Evolutionary conservation across 1,139 yeast genomes (phyloP).

Genomic region (Entelexis sorbosivorans): DNA sequence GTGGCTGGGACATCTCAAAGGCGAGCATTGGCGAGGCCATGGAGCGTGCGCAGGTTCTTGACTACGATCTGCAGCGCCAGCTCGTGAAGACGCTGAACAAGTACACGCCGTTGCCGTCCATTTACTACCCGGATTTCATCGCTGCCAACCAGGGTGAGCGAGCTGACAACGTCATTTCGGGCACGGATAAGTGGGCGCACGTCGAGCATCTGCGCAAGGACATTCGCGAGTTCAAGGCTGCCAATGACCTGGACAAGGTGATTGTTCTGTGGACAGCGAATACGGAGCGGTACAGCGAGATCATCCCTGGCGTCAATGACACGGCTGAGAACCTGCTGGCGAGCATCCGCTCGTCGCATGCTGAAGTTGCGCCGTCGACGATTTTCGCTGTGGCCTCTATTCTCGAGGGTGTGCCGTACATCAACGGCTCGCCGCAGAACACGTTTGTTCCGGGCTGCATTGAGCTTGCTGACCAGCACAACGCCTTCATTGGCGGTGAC

Average conservation of each 20-base stretch:
- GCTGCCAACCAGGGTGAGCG: conserved; percentile 90
- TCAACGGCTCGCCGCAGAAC: conserved; percentile 95
- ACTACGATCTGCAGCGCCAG: conserved; percentile 70
- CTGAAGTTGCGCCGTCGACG: conserved; percentile 82
- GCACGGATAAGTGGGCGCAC: conserved; percentile 70
- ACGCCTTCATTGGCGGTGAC: conserved; percentile 85
- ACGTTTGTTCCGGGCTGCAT: conserved; percentile 93
- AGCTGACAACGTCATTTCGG: conserved; percentile 74
- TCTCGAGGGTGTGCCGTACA: conserved; percentile 76
- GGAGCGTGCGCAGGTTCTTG: conserved; percentile 79
- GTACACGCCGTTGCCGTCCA: conserved; percentile 65
- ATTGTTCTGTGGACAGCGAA: conserved; percentile 94
- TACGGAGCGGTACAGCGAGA: conserved; percentile 83
- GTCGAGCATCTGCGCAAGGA: conserved; percentile 79
- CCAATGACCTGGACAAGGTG: conserved; percentile 70
- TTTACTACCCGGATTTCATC: conserved; percentile 92
- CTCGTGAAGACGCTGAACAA: conserved; percentile 54
- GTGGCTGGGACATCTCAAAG: conserved; percentile 90
- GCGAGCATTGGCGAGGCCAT: conserved; percentile 64
- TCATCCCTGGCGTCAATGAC: conserved; percentile 73
- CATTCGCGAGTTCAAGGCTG: conserved; percentile 64
- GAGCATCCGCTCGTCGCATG: conserved; percentile 67
- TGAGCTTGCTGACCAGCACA: conserved; percentile 71
- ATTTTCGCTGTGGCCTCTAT: conserved; percentile 88
- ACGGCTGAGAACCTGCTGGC: conserved; percentile 68